phyloP scores from a whole-genome alignment of 2,329 filamentous ascomycete species.

The Aspergillus jensenii region DNA sequence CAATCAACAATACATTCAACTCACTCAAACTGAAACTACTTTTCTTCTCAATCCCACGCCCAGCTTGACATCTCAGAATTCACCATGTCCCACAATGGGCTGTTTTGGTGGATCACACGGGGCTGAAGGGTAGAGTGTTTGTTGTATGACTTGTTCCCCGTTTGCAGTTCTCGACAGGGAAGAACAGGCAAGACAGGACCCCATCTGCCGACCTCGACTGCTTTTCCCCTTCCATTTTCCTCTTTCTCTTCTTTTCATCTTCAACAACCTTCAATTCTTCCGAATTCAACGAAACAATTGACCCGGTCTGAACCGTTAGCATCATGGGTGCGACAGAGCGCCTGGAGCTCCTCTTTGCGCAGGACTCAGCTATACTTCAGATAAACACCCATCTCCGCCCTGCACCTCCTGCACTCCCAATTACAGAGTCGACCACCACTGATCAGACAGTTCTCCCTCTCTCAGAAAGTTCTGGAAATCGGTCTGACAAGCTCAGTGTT shows the following conservation, averaged over 20 bases:
- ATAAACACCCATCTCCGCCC: slow-evolving; percentile 20
- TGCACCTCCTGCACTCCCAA: background rate
- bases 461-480: background rate
- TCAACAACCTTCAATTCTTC: background rate
- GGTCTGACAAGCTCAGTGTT: background rate
- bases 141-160: background rate
- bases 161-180: background rate
- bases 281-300: background rate
- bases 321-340: slow-evolving; percentile 27
- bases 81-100: background rate
- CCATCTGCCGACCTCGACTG: background rate
- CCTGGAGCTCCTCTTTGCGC: slow-evolving; percentile 30
- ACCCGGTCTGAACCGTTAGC: background rate
- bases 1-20: background rate
- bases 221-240: background rate
- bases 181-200: background rate
- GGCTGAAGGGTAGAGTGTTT: background rate
- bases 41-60: background rate
- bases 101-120: background rate
- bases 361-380: slow-evolving; percentile 24
- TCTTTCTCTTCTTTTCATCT: background rate
- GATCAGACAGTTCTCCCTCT: background rate
- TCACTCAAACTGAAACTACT: background rate
- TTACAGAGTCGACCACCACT: background rate
- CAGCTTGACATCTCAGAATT: background rate